phyloP scores from a whole-genome alignment of 768 basidiomycete species.

The Suillus clintonianus region DNA sequence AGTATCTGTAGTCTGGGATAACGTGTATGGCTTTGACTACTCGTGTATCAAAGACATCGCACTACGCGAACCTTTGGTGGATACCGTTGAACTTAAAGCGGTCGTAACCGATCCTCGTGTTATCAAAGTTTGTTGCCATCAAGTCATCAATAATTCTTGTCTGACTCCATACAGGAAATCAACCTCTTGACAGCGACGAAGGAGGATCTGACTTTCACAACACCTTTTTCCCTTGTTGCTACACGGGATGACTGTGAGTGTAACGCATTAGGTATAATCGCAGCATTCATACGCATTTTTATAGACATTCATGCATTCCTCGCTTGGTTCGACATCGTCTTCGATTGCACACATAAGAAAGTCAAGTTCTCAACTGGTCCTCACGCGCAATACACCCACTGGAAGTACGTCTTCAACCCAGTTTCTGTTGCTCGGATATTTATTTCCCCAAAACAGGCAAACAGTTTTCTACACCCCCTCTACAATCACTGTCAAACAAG shows the following conservation, averaged over 20 bases:
- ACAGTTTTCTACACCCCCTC: conserved; percentile 96
- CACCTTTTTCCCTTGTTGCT: conserved; percentile 76
- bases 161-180: conserved; percentile 62
- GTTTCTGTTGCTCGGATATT: not conserved
- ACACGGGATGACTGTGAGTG: conserved; percentile 92
- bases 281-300: conserved; percentile 5
- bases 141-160: not conserved
- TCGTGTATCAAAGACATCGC: conserved; percentile 99
- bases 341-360: conserved; percentile 95
- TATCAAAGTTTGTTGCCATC: conserved; percentile 66
- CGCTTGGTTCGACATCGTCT: conserved; percentile 97
- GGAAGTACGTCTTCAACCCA: conserved; percentile 69
- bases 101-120: conserved; percentile 92
- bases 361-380: conserved; percentile 97
- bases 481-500: conserved; percentile 67
- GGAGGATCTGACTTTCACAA: conserved; percentile 88
- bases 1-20: conserved; percentile 84
- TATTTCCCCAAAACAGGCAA: conserved; percentile 52
- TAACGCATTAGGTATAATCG: not conserved
- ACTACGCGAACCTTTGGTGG: conserved; percentile 92
- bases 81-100: conserved; percentile 96
- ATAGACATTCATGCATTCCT: conserved; percentile 96
- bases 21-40: conserved; percentile 99
- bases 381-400: conserved; percentile 94
- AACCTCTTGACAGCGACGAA: conserved; percentile 90